Percentiles rank a stretch among this genome's conserved stretches.
Conservation (phyloP, 139 green algal genomes). For the Chlorella sorokiniana region DNA sequence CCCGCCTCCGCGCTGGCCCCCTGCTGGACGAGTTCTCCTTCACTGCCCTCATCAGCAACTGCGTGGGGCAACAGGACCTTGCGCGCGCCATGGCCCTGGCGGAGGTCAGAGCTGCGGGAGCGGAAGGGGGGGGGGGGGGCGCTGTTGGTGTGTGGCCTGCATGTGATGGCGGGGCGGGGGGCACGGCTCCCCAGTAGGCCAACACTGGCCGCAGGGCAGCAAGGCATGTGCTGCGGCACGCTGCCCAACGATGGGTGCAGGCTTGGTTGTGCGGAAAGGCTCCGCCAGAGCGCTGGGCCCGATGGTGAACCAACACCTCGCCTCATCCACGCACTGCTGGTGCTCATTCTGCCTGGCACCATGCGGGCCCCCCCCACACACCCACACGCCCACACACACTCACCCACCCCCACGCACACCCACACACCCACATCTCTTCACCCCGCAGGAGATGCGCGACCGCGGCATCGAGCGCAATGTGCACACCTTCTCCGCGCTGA, state of each 20-base stretch:
- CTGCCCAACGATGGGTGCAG: too few species aligned
- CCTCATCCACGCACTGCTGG: too few species aligned
- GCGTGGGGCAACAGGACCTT: constrained; percentile 55
- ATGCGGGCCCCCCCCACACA: too few species aligned
- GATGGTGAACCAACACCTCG: too few species aligned
- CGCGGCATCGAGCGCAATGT: constrained; percentile 66
- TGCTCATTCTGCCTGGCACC: too few species aligned
- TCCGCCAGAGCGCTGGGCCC: too few species aligned
- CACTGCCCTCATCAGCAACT: constrained; percentile 74
- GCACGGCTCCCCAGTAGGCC: too few species aligned
- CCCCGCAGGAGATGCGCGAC: constrained; percentile 59
- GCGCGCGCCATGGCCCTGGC: constrained; percentile 54
- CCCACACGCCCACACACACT: too few species aligned
- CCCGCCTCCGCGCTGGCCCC: constrained; percentile 32
- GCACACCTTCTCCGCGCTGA: constrained; percentile 75
- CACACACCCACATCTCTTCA: background rate
- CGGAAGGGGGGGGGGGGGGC: background rate
- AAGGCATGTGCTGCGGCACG: too few species aligned
- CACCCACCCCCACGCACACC: too few species aligned
- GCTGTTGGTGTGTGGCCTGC: background rate
- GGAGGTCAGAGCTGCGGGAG: constrained; percentile 25
- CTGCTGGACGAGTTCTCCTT: constrained; percentile 85
- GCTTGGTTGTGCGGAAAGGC: too few species aligned
- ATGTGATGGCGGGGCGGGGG: background rate
- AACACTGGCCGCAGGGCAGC: too few species aligned